These are phyloP conservation scores for Letharia lupina DNA, from an alignment of 495 filamentous ascomycete genomes.

Conservation along the genomic window DNA sequence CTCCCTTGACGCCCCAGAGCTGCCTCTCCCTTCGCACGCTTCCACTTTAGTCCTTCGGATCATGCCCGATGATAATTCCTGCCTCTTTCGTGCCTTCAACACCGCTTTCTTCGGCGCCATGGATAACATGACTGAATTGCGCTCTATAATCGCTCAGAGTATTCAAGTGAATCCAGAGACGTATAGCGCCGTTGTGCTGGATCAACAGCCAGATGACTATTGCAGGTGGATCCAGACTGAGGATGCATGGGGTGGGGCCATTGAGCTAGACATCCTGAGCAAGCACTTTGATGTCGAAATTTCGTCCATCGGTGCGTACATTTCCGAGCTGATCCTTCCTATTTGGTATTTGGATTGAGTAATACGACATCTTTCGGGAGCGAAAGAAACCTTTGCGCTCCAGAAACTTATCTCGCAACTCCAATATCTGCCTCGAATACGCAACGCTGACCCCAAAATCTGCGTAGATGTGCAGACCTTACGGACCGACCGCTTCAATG, in stretches of 20 bases:
- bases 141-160: conserved; percentile 69
- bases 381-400: too few species aligned
- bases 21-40: conserved; percentile 51
- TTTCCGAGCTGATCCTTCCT: too few species aligned
- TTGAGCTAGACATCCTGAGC: conserved; percentile 79
- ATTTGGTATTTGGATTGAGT: too few species aligned
- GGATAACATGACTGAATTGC: conserved; percentile 66
- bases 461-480: conserved; percentile 51
- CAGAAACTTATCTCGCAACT: too few species aligned
- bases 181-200: conserved; percentile 70
- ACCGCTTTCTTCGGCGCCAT: conserved; percentile 64
- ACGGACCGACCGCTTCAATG: conserved; percentile 71
- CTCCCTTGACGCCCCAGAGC: conserved; percentile 58
- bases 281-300: conserved; percentile 85
- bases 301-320: conserved; percentile 50
- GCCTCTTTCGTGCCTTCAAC: conserved; percentile 84
- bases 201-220: conserved; percentile 63
- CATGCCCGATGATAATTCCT: conserved; percentile 96
- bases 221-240: conserved; percentile 75
- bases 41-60: conserved; percentile 74
- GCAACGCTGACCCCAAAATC: too few species aligned
- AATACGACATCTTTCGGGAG: too few species aligned
- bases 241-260: conserved; percentile 84
- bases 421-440: too few species aligned
- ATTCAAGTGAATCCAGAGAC: conserved; percentile 65